Percentiles rank a stretch among this genome's conserved stretches.
Evolutionary conservation across 805 yeast genomes (phyloP).

Genomic region (Monosporozyma siamensis): DNA sequence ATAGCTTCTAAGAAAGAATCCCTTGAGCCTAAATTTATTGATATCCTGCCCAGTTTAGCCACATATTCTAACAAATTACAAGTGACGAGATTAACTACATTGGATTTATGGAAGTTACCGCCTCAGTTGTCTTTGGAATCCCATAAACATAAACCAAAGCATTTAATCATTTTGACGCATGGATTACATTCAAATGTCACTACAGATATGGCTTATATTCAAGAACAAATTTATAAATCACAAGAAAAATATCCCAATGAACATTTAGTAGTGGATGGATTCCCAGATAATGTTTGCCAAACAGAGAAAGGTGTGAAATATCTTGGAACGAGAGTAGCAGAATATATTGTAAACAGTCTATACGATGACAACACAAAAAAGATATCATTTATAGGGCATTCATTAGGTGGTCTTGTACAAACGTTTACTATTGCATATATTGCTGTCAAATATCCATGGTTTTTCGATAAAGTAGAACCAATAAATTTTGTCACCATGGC

Average conservation of each 20-base stretch:
- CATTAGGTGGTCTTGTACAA: slow-evolving; percentile 71
- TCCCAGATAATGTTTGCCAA: slow-evolving; percentile 59
- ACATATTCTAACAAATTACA: slow-evolving; percentile 30
- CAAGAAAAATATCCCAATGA: slow-evolving; percentile 31
- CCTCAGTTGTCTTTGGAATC: slow-evolving; percentile 11
- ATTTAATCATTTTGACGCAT: slow-evolving; percentile 63
- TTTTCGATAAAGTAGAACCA: slow-evolving; percentile 51
- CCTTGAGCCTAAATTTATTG: slow-evolving; percentile 9
- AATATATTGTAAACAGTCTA: slow-evolving; percentile 43
- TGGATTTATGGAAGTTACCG: slow-evolving; percentile 67
- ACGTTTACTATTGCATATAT: slow-evolving; percentile 70
- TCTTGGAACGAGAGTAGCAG: slow-evolving; percentile 63
- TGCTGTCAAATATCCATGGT: slow-evolving; percentile 57
- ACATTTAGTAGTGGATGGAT: slow-evolving; percentile 54
- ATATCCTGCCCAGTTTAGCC: slow-evolving; percentile 23
- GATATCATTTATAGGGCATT: slow-evolving; percentile 71
- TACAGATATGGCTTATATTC: slow-evolving; percentile 65
- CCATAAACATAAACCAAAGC: slow-evolving; percentile 36
- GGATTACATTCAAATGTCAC: slow-evolving; percentile 72
- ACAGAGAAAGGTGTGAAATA: slow-evolving; percentile 74
- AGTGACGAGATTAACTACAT: slow-evolving; percentile 46
- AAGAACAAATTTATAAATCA: slow-evolving; percentile 52
- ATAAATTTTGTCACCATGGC: slow-evolving; percentile 65
- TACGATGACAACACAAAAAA: slow-evolving; percentile 38
- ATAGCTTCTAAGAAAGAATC: slow-evolving; percentile 36